phyloP scores from a whole-genome alignment of 2,329 filamentous ascomycete species.

The Myrmaecium sp. region DNA sequence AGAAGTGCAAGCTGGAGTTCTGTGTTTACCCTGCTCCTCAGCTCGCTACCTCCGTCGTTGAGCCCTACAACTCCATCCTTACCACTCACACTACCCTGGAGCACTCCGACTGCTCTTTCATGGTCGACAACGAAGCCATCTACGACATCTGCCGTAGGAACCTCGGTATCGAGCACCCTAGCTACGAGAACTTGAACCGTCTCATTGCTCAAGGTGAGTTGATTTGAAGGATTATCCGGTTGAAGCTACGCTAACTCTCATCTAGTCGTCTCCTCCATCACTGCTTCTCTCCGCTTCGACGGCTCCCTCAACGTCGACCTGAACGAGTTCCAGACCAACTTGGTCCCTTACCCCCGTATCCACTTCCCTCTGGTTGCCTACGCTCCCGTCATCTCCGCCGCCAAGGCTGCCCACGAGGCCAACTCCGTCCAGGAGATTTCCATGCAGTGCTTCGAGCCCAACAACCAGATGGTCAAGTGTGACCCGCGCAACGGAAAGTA shows the following conservation, averaged over 20 bases:
- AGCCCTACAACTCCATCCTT: conserved; percentile 59
- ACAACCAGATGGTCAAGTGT: conserved; percentile 66
- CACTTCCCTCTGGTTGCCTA: conserved; percentile 61
- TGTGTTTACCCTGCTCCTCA: conserved; percentile 55
- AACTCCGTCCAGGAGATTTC: conserved; percentile 82
- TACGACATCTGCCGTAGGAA: conserved; percentile 61
- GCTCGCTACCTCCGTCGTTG: conserved; percentile 53
- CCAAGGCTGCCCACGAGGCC: conserved; percentile 72
- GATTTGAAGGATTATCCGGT: too few relatives aligned
- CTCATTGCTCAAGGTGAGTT: conserved; percentile 43
- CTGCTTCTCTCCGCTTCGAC: conserved; percentile 54
- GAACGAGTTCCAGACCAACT: conserved; percentile 64
- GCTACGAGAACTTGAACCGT: conserved; percentile 56
- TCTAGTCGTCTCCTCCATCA: conserved; percentile 53
- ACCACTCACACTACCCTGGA: conserved; percentile 61
- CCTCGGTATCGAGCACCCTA: conserved; percentile 51
- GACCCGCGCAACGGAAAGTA: conserved; percentile 60
- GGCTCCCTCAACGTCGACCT: conserved; percentile 58
- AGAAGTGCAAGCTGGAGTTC: conserved; percentile 65
- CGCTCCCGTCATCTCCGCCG: conserved; percentile 51
- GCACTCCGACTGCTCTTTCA: conserved; percentile 65
- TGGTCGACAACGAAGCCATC: conserved; percentile 59
- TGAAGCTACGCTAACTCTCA: conserved; percentile 1
- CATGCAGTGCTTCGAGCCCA: conserved; percentile 45
- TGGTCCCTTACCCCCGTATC: conserved; percentile 57